Conservation (phyloP, 2,329 filamentous ascomycete species). For the Fusarium palustre region DNA sequence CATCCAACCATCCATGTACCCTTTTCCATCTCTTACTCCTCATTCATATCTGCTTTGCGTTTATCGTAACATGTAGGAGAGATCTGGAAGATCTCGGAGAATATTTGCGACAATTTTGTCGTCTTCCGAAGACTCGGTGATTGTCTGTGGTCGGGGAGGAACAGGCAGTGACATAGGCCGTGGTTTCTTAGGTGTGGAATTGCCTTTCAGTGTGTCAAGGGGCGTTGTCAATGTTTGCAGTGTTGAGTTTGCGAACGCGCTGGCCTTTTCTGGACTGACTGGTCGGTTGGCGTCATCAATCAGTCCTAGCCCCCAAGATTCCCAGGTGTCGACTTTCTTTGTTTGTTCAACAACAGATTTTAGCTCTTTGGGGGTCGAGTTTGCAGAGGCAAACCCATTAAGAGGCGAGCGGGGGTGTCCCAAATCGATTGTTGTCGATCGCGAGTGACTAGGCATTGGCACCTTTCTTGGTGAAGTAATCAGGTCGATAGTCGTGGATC, state of each 20-base stretch:
- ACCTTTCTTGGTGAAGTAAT: slow-evolving; percentile 18
- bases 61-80: slow-evolving; percentile 61
- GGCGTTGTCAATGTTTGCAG: slow-evolving; percentile 13
- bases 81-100: slow-evolving; percentile 55
- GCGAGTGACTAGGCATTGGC: slow-evolving; percentile 21
- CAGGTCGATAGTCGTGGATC: slow-evolving; percentile 36
- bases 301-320: slow-evolving; percentile 37
- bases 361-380: slow-evolving; percentile 21
- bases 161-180: slow-evolving; percentile 11
- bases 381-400: slow-evolving; percentile 19
- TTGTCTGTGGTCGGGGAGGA: slow-evolving; percentile 15
- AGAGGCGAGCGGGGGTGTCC: slow-evolving; percentile 25
- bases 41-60: slow-evolving; percentile 25
- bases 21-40: slow-evolving; percentile 25
- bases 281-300: slow-evolving; percentile 28
- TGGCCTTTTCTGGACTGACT: slow-evolving; percentile 16
- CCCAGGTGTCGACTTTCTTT: slow-evolving; percentile 34
- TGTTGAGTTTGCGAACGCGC: slow-evolving; percentile 3
- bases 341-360: slow-evolving; percentile 16
- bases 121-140: slow-evolving; percentile 40
- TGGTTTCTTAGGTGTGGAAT: background rate
- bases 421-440: slow-evolving; percentile 36
- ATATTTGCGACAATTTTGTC: slow-evolving; percentile 52
- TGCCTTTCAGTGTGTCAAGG: slow-evolving; percentile 5
- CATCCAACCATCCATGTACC: background rate